These are phyloP conservation scores for Carex pumila DNA, from an alignment of 176 grass and related monocot species.

Conservation along the genomic window DNA sequence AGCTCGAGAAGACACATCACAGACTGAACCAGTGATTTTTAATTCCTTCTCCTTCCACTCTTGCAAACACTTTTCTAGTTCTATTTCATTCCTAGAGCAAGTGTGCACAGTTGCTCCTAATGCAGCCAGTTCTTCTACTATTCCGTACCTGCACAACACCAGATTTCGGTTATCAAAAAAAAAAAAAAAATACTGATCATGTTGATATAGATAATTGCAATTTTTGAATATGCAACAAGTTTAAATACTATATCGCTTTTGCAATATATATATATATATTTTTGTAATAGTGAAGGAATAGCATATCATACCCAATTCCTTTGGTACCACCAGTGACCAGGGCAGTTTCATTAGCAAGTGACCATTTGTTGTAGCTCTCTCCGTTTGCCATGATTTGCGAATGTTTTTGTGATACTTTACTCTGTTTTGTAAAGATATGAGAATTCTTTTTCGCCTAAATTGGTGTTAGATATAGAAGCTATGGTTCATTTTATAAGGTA, in stretches of 20 bases:
- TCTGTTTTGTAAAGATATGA: neutral
- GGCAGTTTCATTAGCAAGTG: constrained; percentile 8
- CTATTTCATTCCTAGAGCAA: constrained; percentile 26
- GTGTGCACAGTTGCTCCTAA: constrained; percentile 37
- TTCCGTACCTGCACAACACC: neutral
- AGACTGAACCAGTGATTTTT: constrained; percentile 23
- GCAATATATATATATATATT: neutral
- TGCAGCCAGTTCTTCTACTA: constrained; percentile 29
- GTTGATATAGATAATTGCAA: neutral
- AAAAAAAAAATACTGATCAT: neutral
- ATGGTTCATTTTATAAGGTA: neutral
- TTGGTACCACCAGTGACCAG: constrained; percentile 35
- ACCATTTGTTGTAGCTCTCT: constrained; percentile 5
- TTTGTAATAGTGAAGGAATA: neutral
- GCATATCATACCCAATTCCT: constrained; percentile 25
- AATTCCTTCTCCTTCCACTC: constrained; percentile 12
- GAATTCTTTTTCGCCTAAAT: neutral
- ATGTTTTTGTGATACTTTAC: neutral
- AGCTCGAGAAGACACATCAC: constrained; percentile 21
- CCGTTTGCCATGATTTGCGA: neutral
- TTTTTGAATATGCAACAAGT: neutral
- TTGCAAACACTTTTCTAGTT: constrained; percentile 26
- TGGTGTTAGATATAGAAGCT: neutral
- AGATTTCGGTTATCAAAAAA: neutral
- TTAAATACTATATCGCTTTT: neutral